Conservation (phyloP, 2,329 filamentous ascomycete species). For the Trichoderma pleuroti region DNA sequence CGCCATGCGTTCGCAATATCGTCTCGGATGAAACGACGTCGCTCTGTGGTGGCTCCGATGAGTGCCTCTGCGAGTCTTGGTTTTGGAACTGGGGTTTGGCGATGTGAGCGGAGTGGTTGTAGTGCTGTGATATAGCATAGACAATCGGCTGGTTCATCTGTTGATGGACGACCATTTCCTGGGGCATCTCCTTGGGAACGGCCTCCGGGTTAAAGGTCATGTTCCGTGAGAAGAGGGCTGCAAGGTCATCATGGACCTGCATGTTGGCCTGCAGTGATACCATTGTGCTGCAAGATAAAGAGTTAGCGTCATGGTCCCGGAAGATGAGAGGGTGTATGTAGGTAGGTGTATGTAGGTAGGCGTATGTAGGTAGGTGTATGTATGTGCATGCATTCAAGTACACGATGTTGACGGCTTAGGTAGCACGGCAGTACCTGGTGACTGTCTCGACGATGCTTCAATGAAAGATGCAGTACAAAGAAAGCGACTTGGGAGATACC, state of each 20-base stretch:
- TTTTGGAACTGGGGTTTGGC: constrained; percentile 35
- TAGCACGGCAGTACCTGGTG: not conserved
- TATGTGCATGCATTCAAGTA: not conserved
- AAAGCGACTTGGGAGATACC: constrained; percentile 1
- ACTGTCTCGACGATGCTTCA: not conserved
- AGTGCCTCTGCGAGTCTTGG: constrained; percentile 41
- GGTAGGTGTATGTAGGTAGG: not conserved
- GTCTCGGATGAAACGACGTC: constrained; percentile 51
- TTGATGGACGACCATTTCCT: constrained; percentile 30
- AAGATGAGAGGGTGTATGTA: not conserved
- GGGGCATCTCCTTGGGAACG: constrained; percentile 28
- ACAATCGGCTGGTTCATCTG: constrained; percentile 47
- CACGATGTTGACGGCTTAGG: not conserved
- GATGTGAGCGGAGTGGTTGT: constrained; percentile 72
- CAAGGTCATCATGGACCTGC: constrained; percentile 76
- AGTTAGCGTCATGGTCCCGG: not conserved
- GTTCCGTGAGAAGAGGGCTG: constrained; percentile 73
- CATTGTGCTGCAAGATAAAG: constrained; percentile 29
- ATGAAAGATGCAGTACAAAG: not conserved
- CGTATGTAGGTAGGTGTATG: not conserved
- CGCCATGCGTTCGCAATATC: constrained; percentile 61
- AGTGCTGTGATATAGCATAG: constrained; percentile 78
- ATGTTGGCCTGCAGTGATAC: constrained; percentile 41
- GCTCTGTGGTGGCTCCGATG: constrained; percentile 49
- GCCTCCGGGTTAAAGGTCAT: constrained; percentile 58